Base-by-base conservation (phyloP, 228 moss, liverwort and hornwort genomes). In the Sphagnum magellanicum region DNA sequence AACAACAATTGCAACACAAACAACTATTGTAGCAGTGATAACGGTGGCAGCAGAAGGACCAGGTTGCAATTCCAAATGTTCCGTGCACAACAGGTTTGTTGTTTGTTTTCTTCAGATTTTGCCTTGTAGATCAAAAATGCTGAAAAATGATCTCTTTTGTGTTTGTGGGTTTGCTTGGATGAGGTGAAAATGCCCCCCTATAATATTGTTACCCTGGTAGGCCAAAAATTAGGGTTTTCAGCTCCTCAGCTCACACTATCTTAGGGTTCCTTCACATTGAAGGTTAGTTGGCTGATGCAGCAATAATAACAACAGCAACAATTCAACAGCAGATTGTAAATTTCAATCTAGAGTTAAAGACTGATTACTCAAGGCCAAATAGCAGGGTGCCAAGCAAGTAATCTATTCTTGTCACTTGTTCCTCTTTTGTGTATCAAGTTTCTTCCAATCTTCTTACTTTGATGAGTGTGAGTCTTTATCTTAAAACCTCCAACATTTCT, bases 341-440 rank as follows among this genome's bases (percentile, higher is more conserved):
- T 60, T 84, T 89, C 50, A 80, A 77, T 49, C 14, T 87, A 17
- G 85, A 91, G 61, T 58, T 83, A 6, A 88, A 92, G 70, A 80
- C 79, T 49, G 90, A 88, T 66, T 67, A 68, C 69, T 91, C 15
- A 92, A 91, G 80, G 81, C 81, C 53, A 96, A 87, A 77, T 89
- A 96, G 81, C 83, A 77, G 8, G 88, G 80, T 64, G 88, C 10
- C 10, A 85, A 91, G 74, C 82, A 91, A 82, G 86, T 75, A 17
- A 62, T 58, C 10, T 58, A 10, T 58, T 14, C 57, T 58, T 9
- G 57, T 10, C 10, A 58, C 10, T 14, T 58, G 14, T 58, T 9
- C 3, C 32, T 32, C 32, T 32, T 32, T 32, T 32, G 32, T 32
- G 32, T 32, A 32, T 32, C 3, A 32, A 32, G 32, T 32, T 32